These are phyloP conservation scores for Ophiosphaerella narmari DNA, from an alignment of 2,329 filamentous ascomycete species.

Conservation along the genomic window DNA sequence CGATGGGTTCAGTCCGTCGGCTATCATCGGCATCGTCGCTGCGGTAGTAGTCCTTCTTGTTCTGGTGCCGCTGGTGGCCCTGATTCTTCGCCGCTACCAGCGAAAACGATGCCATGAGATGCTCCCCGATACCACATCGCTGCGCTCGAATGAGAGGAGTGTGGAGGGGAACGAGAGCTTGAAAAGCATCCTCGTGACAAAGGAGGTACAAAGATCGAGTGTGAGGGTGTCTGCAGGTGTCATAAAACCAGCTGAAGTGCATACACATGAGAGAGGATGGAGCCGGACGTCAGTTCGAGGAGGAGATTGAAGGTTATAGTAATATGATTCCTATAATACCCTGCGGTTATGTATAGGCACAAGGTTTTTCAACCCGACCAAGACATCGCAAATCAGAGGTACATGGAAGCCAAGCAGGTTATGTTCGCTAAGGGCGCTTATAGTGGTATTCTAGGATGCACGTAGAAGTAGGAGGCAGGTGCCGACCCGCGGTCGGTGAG, in stretches of 20 bases:
- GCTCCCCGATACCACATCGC: constrained; percentile 6
- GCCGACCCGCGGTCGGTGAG: too few species aligned
- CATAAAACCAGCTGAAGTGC: constrained; percentile 14
- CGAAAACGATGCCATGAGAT: constrained; percentile 24
- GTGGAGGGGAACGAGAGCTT: constrained; percentile 23
- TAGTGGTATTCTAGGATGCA: too few species aligned
- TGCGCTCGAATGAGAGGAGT: constrained; percentile 15
- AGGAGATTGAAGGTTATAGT: constrained; percentile 10
- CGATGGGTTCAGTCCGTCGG: constrained; percentile 22
- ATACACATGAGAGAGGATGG: constrained; percentile 20
- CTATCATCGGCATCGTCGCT: constrained; percentile 31
- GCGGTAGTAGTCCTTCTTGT: constrained; percentile 22
- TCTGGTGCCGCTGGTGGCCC: constrained; percentile 22
- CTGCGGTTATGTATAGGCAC: too few species aligned
- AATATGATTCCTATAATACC: too few species aligned
- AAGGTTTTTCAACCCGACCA: too few species aligned
- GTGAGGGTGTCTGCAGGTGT: constrained; percentile 18
- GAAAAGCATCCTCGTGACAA: constrained; percentile 28
- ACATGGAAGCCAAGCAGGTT: too few species aligned
- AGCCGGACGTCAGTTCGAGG: constrained; percentile 21
- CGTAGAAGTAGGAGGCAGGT: too few species aligned
- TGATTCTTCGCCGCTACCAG: constrained; percentile 24
- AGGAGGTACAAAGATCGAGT: constrained; percentile 25
- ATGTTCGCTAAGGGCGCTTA: too few species aligned
- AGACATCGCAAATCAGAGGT: too few species aligned